Base-by-base conservation (phyloP, 495 filamentous ascomycete species). In the Trichoderma parareesei region DNA sequence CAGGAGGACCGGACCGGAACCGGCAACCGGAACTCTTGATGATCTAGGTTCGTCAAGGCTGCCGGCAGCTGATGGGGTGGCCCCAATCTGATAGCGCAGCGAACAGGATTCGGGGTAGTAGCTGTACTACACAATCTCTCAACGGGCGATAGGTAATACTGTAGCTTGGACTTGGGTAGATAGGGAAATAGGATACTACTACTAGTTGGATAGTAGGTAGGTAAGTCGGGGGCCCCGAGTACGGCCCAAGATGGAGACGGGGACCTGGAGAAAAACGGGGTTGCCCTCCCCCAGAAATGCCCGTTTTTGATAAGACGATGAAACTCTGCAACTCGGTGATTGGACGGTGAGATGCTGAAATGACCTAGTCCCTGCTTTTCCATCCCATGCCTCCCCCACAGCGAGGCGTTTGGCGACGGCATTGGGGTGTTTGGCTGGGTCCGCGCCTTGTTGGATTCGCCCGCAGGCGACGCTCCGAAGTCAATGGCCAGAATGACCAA, bases 251-350 rank as follows among this genome's bases (percentile, higher is more conserved):
- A 10, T 57, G 49, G 49, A 57, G 20, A n/a, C 49, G 49, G 49
- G 49, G 49, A 57, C 33, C 49, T 57, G 49, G 49, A 57, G 49
- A 57, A 57, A 57, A 35, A 8, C 35, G 49, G 49, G 49, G 49
- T 57, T 8, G 16, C 10, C 11, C 16, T 57, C 49, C 49, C 49
- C 49, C 49, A 57, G 49, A 57, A 27, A 57, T n/a, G 49, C 49
- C 49, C 49, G 49, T 57, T 57, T 57, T 57, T 57, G 49, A 57
- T 57, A 57, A 57, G 18, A 33, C 49, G 49, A 11, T 9, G 49
- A 57, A 5, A 35, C n/a, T 27, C 18, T 35, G 49, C 49, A 27
- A 33, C 7, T 20, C 49, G 49, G 20, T 57, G 49, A 57, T 57
- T 57, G 20, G 49, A 27, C 49, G 18, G 49, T 57, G 18, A 35